Evolutionary conservation across 495 filamentous ascomycete genomes (phyloP).

Genomic region (Aspergillus cristatus): DNA sequence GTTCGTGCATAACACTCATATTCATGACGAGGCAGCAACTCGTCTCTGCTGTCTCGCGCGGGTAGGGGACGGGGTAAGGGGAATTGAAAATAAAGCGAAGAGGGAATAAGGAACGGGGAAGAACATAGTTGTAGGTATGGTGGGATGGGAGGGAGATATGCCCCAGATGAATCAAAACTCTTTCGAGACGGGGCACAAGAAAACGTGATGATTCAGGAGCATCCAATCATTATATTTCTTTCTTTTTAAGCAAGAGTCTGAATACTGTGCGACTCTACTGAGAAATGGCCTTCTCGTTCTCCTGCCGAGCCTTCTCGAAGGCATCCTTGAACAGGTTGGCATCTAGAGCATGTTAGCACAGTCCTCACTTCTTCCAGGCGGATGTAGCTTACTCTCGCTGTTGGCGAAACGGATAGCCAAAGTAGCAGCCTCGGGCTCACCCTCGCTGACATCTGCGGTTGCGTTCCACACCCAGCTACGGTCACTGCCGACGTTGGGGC

Average conservation of each 20-base stretch:
- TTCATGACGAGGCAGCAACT: constrained; percentile 21
- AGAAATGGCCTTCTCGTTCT: constrained; percentile 79
- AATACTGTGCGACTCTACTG: no score
- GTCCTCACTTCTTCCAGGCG: background rate
- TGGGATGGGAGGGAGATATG: no score
- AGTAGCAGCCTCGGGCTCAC: constrained; percentile 91
- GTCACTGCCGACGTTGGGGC: constrained; percentile 93
- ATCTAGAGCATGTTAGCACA: constrained; percentile 43
- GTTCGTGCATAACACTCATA: constrained; percentile 10
- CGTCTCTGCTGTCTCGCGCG: constrained; percentile 21
- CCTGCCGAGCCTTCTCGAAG: constrained; percentile 95
- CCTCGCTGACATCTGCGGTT: constrained; percentile 94
- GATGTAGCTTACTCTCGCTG: constrained; percentile 70
- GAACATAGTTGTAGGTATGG: constrained; percentile 7
- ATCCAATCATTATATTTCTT: no score
- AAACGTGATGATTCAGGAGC: no score
- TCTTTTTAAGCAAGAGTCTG: no score
- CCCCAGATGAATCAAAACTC: no score
- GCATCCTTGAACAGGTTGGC: constrained; percentile 97
- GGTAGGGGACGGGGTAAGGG: constrained; percentile 10
- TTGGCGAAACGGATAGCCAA: constrained; percentile 97
- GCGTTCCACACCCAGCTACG: constrained; percentile 99
- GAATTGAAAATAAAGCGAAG: constrained; percentile 1
- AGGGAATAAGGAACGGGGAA: constrained; percentile 6
- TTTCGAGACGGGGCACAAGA: no score